Base-by-base conservation (phyloP, 2,329 filamentous ascomycete species). In the Aureobasidium melanogenum region DNA sequence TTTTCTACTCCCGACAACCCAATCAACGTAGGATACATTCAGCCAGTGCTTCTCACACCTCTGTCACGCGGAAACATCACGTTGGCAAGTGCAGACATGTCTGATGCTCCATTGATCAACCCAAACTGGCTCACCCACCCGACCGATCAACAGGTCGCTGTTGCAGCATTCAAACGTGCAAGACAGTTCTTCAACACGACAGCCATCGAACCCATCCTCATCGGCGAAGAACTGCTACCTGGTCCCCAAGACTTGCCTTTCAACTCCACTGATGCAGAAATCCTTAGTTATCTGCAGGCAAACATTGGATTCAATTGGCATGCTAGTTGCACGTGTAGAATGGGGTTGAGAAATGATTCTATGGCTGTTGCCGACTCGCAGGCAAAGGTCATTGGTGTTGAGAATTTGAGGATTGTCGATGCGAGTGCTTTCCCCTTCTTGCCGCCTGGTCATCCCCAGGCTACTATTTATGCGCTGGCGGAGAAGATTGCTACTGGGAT, bases 401-500 rank as follows among this genome's bases (percentile, higher is more conserved):
- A 62, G 1, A 68, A 69, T 12, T 62, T 77, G 30, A 65, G 75
- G 12, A 71, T 76, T 7, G 68, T 74, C 12, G 75, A 77, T 69
- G 70, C 69, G 1, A 67, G 64, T 46, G 62, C 70, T 14, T 71
- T 72, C 62, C 69, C 70, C 19, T 60, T 60, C 57, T 36, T 47
- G 44, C 44, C 57, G 19, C 57, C 58, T 3, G 58, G 47, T 51
- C 66, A 67, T 24, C 26, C 50, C 41, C 64, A 65, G 34, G 58
- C 47, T 3, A 43, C 54, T 1, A 44, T 32, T 34, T 64, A 72
- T 64, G 70, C 70, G 3, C 68, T 74, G 38, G 72, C 70, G 7
- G 72, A 74, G 65, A 73, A 72, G 64, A 71, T 67, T 6, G 71
- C 72, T 10, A 69, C 6, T 36, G 54, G 46, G n/a, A 46, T 57